Percentiles rank a stretch among this genome's conserved stretches.
Conservation (phyloP, 257 asterid genomes). For the Sherardia arvensis region DNA sequence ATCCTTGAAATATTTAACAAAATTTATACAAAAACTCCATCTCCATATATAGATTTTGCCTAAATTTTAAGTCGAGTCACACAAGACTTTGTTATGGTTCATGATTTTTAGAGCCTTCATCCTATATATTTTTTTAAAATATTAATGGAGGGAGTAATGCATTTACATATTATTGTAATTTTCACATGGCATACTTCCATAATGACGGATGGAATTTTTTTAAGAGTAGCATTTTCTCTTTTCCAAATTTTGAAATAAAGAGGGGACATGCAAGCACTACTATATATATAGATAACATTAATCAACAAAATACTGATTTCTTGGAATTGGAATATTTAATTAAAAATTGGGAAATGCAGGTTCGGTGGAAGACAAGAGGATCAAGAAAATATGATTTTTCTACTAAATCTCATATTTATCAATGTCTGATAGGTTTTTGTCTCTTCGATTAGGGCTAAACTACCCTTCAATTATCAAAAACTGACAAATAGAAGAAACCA, state of each 20-base stretch:
- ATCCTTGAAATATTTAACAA: too few relatives aligned
- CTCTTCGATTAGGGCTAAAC: slow-evolving; percentile 4
- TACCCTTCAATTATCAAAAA: slow-evolving; percentile 8
- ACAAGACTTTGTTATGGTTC: too few relatives aligned
- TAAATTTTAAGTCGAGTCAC: too few relatives aligned
- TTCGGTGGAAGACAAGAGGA: slow-evolving; percentile 38
- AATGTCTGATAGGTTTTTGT: neutral
- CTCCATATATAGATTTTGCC: too few relatives aligned
- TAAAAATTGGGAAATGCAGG: slow-evolving; percentile 14
- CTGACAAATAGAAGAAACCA: neutral
- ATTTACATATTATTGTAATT: too few relatives aligned
- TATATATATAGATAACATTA: too few relatives aligned
- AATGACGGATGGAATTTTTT: neutral
- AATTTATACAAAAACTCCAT: too few relatives aligned
- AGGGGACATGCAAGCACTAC: neutral
- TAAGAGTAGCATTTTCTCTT: neutral
- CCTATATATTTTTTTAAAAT: too few relatives aligned
- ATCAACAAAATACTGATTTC: neutral
- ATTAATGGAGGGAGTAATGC: too few relatives aligned
- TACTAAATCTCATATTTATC: slow-evolving; percentile 1
- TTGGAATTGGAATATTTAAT: neutral
- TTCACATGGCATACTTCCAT: too few relatives aligned
- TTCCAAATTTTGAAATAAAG: neutral
- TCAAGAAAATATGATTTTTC: slow-evolving; percentile 16
- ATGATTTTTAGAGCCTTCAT: too few relatives aligned